Conservation (phyloP, 129 eudicot species). For the Deinandra increscens region DNA sequence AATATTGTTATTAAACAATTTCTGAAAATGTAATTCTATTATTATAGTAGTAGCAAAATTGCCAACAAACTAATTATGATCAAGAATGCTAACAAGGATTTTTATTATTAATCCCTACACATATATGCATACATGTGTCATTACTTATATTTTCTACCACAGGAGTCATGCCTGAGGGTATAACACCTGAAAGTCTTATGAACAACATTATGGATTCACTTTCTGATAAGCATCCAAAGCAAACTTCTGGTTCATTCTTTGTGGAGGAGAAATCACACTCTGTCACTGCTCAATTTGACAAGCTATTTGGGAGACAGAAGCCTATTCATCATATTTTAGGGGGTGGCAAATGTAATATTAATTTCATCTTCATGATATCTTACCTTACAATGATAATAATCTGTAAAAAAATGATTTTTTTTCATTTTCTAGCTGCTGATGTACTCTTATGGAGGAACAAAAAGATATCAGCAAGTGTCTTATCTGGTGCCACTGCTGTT, state of each 20-base stretch:
- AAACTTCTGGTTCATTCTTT: slow-evolving; percentile 47
- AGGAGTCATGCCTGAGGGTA: slow-evolving; percentile 78
- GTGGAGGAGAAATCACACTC: slow-evolving; percentile 54
- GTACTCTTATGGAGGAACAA: slow-evolving; percentile 96
- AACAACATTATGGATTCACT: slow-evolving; percentile 72
- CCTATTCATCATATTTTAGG: slow-evolving; percentile 77
- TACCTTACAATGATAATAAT: neutral
- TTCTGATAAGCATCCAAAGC: slow-evolving; percentile 54
- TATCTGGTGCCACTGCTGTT: slow-evolving; percentile 60
- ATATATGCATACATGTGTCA: neutral
- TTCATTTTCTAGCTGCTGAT: slow-evolving; percentile 71
- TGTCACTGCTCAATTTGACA: slow-evolving; percentile 51
- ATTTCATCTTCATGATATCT: neutral
- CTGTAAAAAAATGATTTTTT: neutral
- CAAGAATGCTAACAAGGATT: neutral
- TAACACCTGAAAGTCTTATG: slow-evolving; percentile 64
- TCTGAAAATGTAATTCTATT: neutral
- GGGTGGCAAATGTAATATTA: slow-evolving; percentile 74
- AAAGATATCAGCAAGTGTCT: slow-evolving; percentile 78
- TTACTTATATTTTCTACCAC: slow-evolving; percentile 17
- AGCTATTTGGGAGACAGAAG: slow-evolving; percentile 82
- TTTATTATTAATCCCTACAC: neutral
- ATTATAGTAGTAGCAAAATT: neutral
- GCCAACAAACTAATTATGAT: too few relatives aligned
- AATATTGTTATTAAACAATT: neutral